Conservation (phyloP, 139 green algal species). For the Microglena sp. region DNA sequence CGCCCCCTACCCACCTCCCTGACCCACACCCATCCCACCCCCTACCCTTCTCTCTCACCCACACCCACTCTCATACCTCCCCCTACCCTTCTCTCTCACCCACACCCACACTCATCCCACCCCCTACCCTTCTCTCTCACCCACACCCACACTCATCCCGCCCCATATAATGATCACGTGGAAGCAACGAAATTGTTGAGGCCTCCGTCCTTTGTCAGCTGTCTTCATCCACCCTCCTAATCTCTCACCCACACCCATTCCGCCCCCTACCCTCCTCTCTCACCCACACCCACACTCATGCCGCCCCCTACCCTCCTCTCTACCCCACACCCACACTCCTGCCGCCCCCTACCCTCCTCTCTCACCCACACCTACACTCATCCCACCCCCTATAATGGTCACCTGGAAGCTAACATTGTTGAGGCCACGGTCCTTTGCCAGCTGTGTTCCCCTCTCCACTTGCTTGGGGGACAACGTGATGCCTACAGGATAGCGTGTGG, state of each 20-base stretch:
- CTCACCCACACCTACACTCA: not conserved
- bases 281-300: not conserved
- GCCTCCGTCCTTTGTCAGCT: too few species aligned
- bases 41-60: too few species aligned
- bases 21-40: too few species aligned
- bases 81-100: too few species aligned
- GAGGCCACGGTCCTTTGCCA: slow-evolving; percentile 69
- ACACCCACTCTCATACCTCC: too few species aligned
- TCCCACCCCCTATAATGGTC: not conserved
- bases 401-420: slow-evolving; percentile 61
- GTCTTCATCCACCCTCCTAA: not conserved
- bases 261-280: not conserved
- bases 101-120: too few species aligned
- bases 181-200: too few species aligned
- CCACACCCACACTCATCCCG: too few species aligned
- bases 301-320: not conserved
- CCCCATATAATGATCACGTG: too few species aligned
- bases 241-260: not conserved
- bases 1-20: too few species aligned
- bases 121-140: too few species aligned
- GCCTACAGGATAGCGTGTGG: slow-evolving; percentile 44
- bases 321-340: not conserved
- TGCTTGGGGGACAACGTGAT: slow-evolving; percentile 87
- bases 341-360: not conserved
- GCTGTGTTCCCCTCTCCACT: slow-evolving; percentile 66